These are phyloP conservation scores for Nitzschia sp. DNA, from an alignment of 108 stramenopile genomes.

Conservation along the genomic window DNA sequence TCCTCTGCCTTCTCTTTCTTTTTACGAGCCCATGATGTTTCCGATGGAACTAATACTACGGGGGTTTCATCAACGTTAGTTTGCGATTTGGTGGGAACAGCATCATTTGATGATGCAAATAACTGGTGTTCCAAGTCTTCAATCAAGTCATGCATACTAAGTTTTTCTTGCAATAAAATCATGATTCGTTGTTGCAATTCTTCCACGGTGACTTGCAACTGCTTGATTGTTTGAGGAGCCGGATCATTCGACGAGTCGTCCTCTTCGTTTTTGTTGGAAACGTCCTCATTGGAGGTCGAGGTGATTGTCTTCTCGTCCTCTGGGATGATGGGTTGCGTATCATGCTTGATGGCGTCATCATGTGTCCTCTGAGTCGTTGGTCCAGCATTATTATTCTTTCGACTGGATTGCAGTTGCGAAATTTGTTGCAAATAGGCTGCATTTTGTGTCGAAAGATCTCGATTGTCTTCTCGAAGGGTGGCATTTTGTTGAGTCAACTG, in stretches of 20 bases:
- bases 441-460: neutral
- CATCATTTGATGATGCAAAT: no score
- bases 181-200: conserved; percentile 1
- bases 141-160: neutral
- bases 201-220: neutral
- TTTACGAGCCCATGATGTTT: neutral
- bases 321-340: no score
- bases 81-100: neutral
- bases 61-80: neutral
- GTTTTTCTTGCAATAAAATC: conserved; percentile 2
- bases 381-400: no score
- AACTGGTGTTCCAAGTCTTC: conserved; percentile 9
- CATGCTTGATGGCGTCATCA: no score
- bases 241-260: no score
- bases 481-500: conserved; percentile 3
- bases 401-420: neutral
- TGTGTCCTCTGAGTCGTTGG: neutral
- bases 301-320: no score
- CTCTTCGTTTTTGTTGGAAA: neutral
- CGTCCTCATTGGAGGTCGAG: conserved; percentile 7
- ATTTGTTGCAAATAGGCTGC: neutral
- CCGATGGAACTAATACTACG: neutral
- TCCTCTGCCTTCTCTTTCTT: neutral
- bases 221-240: neutral
- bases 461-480: conserved; percentile 2